Evolutionary conservation across 1,139 yeast genomes (phyloP).

Genomic region (Geotrichum klebahnii): DNA sequence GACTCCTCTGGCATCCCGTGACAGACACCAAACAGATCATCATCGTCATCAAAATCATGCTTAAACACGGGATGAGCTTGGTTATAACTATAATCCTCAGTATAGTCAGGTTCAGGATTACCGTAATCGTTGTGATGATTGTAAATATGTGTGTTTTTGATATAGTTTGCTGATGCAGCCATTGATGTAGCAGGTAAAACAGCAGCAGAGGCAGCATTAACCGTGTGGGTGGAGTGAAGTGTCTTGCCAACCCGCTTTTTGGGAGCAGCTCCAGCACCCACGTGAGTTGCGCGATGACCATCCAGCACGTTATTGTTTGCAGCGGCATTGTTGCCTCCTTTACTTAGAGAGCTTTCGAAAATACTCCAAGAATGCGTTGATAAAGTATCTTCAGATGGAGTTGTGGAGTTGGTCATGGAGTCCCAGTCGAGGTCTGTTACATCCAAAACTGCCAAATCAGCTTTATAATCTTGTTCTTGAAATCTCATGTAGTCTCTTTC

Average conservation of each 20-base stretch:
- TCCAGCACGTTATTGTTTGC: not conserved
- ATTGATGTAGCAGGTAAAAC: not conserved
- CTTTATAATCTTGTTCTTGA: slow-evolving; percentile 19
- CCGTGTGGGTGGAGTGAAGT: not conserved
- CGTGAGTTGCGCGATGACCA: not conserved
- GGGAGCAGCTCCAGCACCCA: not conserved
- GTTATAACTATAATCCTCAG: slow-evolving; percentile 20
- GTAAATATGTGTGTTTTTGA: slow-evolving; percentile 12
- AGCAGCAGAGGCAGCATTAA: not conserved
- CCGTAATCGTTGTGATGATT: slow-evolving; percentile 14
- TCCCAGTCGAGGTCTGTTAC: slow-evolving; percentile 18
- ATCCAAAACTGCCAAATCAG: slow-evolving; percentile 15
- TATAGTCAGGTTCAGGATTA: slow-evolving; percentile 17
- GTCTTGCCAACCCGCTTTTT: slow-evolving; percentile 7
- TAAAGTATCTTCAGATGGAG: slow-evolving; percentile 1
- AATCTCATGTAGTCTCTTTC: slow-evolving; percentile 26
- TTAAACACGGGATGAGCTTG: slow-evolving; percentile 18
- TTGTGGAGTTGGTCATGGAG: slow-evolving; percentile 2
- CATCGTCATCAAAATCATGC: slow-evolving; percentile 14
- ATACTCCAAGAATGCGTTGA: slow-evolving; percentile 5
- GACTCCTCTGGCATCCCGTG: slow-evolving; percentile 18
- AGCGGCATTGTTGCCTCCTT: not conserved
- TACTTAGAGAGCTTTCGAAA: not conserved
- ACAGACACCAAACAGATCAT: slow-evolving; percentile 22
- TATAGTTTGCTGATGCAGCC: not conserved